A percentile compares a stretch with the other conserved stretches of the same genome.
phyloP scores from a whole-genome alignment of 2,329 filamentous ascomycete genomes.

The Aspergillus felis region DNA sequence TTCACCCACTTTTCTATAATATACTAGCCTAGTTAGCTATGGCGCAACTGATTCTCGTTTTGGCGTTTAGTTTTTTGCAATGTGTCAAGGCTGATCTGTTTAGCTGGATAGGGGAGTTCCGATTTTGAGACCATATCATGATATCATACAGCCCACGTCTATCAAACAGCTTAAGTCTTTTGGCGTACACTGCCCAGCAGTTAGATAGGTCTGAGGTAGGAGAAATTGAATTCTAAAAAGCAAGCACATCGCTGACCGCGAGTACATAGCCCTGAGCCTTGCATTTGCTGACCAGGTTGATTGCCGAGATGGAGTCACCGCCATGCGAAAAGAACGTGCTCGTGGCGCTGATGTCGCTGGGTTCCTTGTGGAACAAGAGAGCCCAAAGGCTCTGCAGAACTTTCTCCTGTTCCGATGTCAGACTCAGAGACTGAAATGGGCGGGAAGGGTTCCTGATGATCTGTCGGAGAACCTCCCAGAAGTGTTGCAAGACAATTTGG shows the following conservation, averaged over 20 bases:
- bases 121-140: no score
- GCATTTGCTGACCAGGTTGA: conserved; percentile 12
- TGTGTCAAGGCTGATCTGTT: no score
- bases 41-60: no score
- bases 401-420: neutral
- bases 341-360: conserved; percentile 2
- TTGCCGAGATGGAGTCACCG: conserved; percentile 17
- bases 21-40: no score
- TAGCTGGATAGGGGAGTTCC: no score
- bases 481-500: neutral
- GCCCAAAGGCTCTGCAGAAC: conserved; percentile 8
- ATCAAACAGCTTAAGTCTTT: no score
- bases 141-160: no score
- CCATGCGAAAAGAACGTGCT: conserved; percentile 10
- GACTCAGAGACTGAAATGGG: neutral
- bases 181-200: no score
- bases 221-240: no score
- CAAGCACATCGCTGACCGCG: conserved; percentile 13
- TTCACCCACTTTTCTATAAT: no score
- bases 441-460: neutral
- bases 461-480: neutral
- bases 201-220: no score
- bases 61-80: no score
- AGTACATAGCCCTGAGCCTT: conserved; percentile 8
- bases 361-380: conserved; percentile 3